Evolutionary conservation across 148 eudicot species (phyloP).

Genomic region (Tetragonia tetragonoides): DNA sequence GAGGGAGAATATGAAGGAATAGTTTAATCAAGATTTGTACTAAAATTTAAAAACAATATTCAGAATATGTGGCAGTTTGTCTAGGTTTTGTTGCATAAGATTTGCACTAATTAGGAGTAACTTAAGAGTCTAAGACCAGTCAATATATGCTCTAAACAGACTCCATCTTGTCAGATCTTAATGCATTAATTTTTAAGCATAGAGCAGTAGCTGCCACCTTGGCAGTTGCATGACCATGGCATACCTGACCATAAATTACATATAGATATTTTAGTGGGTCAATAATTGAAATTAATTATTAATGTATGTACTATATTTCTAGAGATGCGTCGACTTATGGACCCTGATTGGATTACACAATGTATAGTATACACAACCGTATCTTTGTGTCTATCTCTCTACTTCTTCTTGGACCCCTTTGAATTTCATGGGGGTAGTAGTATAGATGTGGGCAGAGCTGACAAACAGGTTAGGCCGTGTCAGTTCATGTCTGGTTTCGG

Average conservation of each 20-base stretch:
- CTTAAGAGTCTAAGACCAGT: slow-evolving; percentile 5
- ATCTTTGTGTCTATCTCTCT: too few relatives aligned
- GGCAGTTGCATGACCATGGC: neutral
- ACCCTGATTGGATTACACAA: too few relatives aligned
- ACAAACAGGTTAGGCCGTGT: too few relatives aligned
- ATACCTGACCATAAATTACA: too few relatives aligned
- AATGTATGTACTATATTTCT: too few relatives aligned
- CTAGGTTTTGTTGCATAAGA: neutral
- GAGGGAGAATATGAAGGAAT: neutral
- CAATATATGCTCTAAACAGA: neutral
- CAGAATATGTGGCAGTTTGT: neutral
- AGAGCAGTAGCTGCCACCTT: neutral
- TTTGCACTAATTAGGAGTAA: slow-evolving; percentile 8
- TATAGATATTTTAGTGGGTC: neutral
- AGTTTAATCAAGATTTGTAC: too few relatives aligned
- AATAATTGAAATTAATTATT: neutral
- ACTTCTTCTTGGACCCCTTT: too few relatives aligned
- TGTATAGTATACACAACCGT: too few relatives aligned
- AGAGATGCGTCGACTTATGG: too few relatives aligned
- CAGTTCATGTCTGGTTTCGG: too few relatives aligned
- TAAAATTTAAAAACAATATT: neutral
- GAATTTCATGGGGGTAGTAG: too few relatives aligned
- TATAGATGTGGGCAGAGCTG: too few relatives aligned
- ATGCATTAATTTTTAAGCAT: neutral
- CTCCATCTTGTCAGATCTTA: neutral